Evolutionary conservation across 768 basidiomycete species (phyloP), one percentile per base, ranked within the genome.

Genomic region (Mycena indigotica): DNA sequence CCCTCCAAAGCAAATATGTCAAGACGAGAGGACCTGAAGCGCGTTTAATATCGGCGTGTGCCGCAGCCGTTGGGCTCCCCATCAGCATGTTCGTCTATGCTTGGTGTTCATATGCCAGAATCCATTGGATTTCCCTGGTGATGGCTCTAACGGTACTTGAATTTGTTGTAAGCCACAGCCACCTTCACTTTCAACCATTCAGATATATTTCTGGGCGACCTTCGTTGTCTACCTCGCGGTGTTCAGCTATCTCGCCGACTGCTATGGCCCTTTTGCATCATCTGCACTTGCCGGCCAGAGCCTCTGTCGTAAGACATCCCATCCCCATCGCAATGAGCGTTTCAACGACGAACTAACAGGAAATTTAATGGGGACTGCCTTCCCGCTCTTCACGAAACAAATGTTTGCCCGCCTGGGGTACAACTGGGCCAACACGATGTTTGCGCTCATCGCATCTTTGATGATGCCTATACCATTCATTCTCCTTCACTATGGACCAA

Each of bases 71-170:
- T 41, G 57, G 80, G 15, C 77, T 84, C 48, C 84, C 85, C 1
- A 62, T 66, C 1, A 80, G 79, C n/a, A 84, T 86, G 76, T 81
- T 88, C 71, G 80, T 88, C 52, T 89, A 84, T 60, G 86, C 85
- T 0, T 89, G 86, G 84, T 84, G 83, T 3, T 78, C 83, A 6
- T 79, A 70, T 57, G 60, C 77, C 1, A 56, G 59, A n/a, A 75
- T 87, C 2, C 77, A 75, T 48, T 89, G 86, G 87, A 79, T 84
- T 28, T 81, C 74, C 1, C 77, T 80, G 0, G 70, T 73, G 23
- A 77, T 86, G 26, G 84, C 81, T 10, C 71, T 86, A 4, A 66
- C 67, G n/a, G 75, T 76, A 57, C 61, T 69, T 41, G 12, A 21
- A n/a, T 48, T 41, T n/a, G n/a, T 29, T 13, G 13, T 23, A n/a